phyloP scores from a whole-genome alignment of 441 rosid genomes.

The Hura crepitans region DNA sequence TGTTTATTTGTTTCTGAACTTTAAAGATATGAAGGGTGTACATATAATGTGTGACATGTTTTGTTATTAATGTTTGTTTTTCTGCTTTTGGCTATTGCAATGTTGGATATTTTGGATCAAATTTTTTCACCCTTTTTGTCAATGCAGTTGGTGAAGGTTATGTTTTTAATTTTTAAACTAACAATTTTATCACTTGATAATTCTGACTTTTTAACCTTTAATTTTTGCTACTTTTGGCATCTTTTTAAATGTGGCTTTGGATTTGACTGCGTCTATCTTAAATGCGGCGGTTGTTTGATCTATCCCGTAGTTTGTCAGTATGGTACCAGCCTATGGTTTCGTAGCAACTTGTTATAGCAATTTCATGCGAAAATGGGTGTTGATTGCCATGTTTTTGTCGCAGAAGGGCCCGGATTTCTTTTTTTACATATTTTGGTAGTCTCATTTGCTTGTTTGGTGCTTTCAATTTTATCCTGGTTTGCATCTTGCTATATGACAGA shows the following conservation, averaged over 20 bases:
- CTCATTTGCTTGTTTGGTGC: background rate
- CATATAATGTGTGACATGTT: background rate
- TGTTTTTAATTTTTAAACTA: conserved; percentile 11
- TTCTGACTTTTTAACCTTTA: background rate
- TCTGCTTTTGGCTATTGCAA: conserved; percentile 1
- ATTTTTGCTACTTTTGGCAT: background rate
- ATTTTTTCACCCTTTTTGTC: conserved; percentile 18
- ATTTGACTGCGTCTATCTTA: conserved; percentile 5
- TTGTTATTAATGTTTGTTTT: conserved; percentile 1
- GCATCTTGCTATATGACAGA: background rate
- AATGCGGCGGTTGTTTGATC: background rate
- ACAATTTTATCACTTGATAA: background rate
- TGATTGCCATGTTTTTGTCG: background rate
- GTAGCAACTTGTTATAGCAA: conserved; percentile 3
- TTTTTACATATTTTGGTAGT: background rate
- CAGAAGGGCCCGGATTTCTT: background rate
- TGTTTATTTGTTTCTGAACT: conserved; percentile 15
- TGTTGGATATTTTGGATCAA: conserved; percentile 21
- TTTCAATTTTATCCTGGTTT: background rate
- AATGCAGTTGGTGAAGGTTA: conserved; percentile 11
- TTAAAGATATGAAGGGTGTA: conserved; percentile 10
- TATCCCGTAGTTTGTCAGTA: background rate
- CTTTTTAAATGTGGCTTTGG: background rate
- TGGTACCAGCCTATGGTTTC: background rate
- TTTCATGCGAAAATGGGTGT: background rate